Base-by-base conservation (phyloP, 495 filamentous ascomycete species). In the Astrothelium subdiscretum region DNA sequence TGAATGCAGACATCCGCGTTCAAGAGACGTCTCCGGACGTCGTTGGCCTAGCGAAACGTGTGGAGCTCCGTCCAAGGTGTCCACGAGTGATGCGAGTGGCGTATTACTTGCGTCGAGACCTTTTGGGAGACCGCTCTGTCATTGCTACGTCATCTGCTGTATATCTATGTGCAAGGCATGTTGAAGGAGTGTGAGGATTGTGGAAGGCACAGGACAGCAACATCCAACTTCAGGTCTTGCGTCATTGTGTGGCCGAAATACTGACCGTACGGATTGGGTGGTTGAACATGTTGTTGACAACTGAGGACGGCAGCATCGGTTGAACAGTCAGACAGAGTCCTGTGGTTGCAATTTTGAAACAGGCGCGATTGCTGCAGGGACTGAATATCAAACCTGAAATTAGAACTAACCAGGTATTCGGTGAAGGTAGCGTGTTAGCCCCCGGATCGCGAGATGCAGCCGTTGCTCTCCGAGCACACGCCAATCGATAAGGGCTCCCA, bases 341-440 rank as follows among this genome's bases (percentile, higher is more conserved):
- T 54, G 48, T 54, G 2, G 48, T 54, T 54, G 48, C 48, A 54
- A 54, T 26, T 29, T 11, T 54, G 48, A 54, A 54, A 54, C 48
- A 54, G 24, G 5, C 20, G 48, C 24, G 24, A 8, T 29, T 26
- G 26, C 48, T 29, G 48, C 48, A 54, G 48, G 48, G 24, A 54
- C 24, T 26, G 24, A 27, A 10, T 11, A 27, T 20, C 3, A 24
- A 8, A 29, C 3, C 48, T 29, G 48, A 15, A 54, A 54, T 54
- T 54, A 54, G 48, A 54, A 29, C 48, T 54, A 27, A 54, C 48
- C 22, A 10, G 24, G 8, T 24, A 20, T 27, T 27, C 5, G 12
- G 24, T 3, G 42, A 48, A 3, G 3, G 18, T 48, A 48, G 42
- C 42, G 18, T 48, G 42, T 48, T 48, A 48, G 42, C n/a, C 3